Percentiles rank a stretch among this genome's conserved stretches.
Evolutionary conservation across 805 yeast genomes (phyloP).

Genomic region (baker's yeast (Saccharomyces cerevisiae)): DNA sequence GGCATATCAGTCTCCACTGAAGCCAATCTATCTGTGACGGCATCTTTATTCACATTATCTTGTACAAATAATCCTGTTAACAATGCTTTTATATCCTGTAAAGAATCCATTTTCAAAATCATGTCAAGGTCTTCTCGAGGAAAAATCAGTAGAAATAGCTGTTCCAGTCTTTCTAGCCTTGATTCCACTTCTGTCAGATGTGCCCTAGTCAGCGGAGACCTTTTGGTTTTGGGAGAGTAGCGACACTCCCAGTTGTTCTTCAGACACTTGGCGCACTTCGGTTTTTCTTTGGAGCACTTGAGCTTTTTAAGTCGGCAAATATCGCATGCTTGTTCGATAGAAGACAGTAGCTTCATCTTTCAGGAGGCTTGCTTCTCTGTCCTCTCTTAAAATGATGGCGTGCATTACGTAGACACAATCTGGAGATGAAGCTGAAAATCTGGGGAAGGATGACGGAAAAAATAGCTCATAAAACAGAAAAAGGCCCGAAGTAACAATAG

Average conservation of each 20-base stretch:
- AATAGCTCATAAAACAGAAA: background rate
- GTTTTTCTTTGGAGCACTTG: conserved; percentile 71
- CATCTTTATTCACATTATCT: background rate
- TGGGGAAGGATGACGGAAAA: background rate
- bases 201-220: conserved; percentile 77
- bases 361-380: background rate
- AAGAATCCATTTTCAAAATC: conserved; percentile 7
- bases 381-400: background rate
- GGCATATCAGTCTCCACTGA: background rate
- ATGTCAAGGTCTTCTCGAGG: conserved; percentile 4
- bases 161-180: conserved; percentile 41
- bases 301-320: conserved; percentile 74
- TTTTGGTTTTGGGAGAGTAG: conserved; percentile 67
- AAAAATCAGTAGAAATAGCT: conserved; percentile 26
- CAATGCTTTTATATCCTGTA: conserved; percentile 2
- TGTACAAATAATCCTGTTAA: background rate
- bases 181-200: conserved; percentile 71
- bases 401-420: background rate
- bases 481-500: background rate
- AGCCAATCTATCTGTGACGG: background rate
- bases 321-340: conserved; percentile 46
- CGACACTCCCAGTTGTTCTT: conserved; percentile 66
- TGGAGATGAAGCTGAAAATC: background rate
- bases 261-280: conserved; percentile 67
- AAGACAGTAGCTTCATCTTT: background rate